Conservation (phyloP, 2,329 filamentous ascomycete species). For the Diaporthe sp. region DNA sequence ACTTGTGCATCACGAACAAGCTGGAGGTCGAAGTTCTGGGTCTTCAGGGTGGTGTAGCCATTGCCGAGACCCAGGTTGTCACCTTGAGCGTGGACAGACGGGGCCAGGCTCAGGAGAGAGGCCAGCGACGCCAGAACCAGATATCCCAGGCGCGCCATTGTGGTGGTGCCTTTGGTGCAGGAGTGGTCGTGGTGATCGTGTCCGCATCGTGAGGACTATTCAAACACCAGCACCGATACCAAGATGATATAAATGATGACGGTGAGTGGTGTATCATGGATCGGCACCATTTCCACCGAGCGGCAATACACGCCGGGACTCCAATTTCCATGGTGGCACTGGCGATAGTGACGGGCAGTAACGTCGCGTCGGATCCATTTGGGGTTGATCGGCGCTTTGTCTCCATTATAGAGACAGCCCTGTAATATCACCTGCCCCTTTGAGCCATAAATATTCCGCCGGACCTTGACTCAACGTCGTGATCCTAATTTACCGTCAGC, state of each 20-base stretch:
- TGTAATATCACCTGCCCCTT: constrained; percentile 26
- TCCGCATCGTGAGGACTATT: constrained; percentile 2
- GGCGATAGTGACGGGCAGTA: constrained; percentile 29
- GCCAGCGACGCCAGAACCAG: constrained; percentile 15
- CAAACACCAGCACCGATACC: background rate
- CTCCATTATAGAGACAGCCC: constrained; percentile 21
- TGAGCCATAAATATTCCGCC: background rate
- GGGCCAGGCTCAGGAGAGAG: constrained; percentile 14
- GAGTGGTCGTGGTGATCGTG: background rate
- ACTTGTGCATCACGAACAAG: constrained; percentile 62
- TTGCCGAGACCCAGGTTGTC: constrained; percentile 56
- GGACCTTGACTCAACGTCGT: constrained; percentile 17
- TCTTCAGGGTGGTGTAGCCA: constrained; percentile 57
- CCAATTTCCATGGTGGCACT: constrained; percentile 29
- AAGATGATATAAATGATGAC: background rate
- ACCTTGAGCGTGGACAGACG: constrained; percentile 32
- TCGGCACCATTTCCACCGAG: constrained; percentile 37
- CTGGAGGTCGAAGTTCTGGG: constrained; percentile 57
- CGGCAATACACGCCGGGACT: constrained; percentile 20
- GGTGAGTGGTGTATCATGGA: constrained; percentile 6
- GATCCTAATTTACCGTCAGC: background rate
- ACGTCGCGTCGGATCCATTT: constrained; percentile 22
- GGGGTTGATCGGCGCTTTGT: constrained; percentile 22
- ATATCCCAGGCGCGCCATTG: background rate
- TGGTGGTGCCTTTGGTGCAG: background rate